Percentiles rank a stretch among this genome's conserved stretches.
Evolutionary conservation across 192 early-diverging fungal species (phyloP).

Genomic region (Podochytrium sp.): DNA sequence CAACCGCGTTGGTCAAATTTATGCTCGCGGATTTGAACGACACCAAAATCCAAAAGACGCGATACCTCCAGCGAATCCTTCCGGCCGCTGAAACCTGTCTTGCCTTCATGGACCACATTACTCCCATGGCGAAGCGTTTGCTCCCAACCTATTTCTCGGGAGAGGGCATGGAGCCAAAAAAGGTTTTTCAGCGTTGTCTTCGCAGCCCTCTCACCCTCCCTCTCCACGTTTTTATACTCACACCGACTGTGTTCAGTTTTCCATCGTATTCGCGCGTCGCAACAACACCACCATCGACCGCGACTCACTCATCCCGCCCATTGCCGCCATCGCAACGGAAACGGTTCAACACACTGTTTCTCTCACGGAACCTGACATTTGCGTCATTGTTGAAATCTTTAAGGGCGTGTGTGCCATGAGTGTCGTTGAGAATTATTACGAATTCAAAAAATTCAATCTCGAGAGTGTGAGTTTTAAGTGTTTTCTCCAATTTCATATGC

Average conservation of each 20-base stretch:
- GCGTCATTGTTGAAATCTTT: conserved; percentile 49
- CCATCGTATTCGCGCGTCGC: conserved; percentile 37
- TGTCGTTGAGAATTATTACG: conserved; percentile 44
- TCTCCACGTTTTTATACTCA: background rate
- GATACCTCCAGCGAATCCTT: conserved; percentile 31
- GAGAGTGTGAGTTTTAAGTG: conserved; percentile 31
- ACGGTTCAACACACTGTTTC: conserved; percentile 39
- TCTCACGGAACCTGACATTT: conserved; percentile 40
- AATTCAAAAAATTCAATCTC: conserved; percentile 48
- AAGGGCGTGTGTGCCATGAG: conserved; percentile 50
- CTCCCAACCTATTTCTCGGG: conserved; percentile 4
- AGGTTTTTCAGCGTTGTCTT: background rate
- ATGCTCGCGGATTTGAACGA: conserved; percentile 40
- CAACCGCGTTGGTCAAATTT: conserved; percentile 32
- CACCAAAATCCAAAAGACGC: conserved; percentile 42
- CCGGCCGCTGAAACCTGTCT: conserved; percentile 17
- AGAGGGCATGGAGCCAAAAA: conserved; percentile 5
- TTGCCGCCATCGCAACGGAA: conserved; percentile 39
- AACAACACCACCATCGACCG: conserved; percentile 38
- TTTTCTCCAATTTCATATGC: background rate
- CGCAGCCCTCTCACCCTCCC: background rate
- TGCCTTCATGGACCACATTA: conserved; percentile 4
- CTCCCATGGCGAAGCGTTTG: conserved; percentile 9
- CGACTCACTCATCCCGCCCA: conserved; percentile 39
- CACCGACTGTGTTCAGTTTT: conserved; percentile 33